Evolutionary conservation across 2,329 filamentous ascomycete genomes (phyloP), one percentile per base, ranked within the genome.

Genomic region (Aspergillus pseudonomiae): DNA sequence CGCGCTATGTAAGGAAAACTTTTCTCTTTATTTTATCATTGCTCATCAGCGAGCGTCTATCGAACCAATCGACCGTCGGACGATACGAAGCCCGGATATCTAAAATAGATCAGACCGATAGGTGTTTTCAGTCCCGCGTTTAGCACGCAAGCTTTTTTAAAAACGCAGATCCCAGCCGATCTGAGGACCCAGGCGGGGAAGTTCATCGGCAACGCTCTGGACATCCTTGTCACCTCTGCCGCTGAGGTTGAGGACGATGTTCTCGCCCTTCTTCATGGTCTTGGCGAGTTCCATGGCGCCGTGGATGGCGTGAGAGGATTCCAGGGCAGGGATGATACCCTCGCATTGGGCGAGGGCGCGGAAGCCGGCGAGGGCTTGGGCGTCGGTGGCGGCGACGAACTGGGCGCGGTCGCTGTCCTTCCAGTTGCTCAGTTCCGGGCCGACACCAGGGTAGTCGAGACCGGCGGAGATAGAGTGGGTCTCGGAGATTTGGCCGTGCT

Each of bases 191-290:
- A 99, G 79, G 70, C 86, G 91, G 21, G 94, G 94, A 75, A 99
- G 81, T 81, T 96, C 93, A 75, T 99, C 95, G 0, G 95, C 95
- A 58, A 99, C 94, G 73, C 92, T 96, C 86, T 99, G 94, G 63
- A 99, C 95, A 75, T 99, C 95, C 88, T 99, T 99, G 80, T 99
- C 95, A 67, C 95, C 95, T 71, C 95, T 85, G 10, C 95, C 95
- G 75, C 91, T 96, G 43, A 99, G 79, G 80, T 94, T 98, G 67
- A 99, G 94, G 64, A 99, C 94, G 32, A 99, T 82, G 74, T 98
- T 93, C 81, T 97, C 83, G 59, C 87, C 93, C 82, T 93, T 92
- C 69, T 86, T 85, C 92, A 97, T 94, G 63, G 89, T 92, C 88
- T 96, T 97, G 65, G 94, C 94, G 63, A 98, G 81, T 81, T 98